A percentile compares a stretch with the other conserved stretches of the same genome.
Conservation (phyloP, 306 rosid genomes). For the Dalbergia oliveri region DNA sequence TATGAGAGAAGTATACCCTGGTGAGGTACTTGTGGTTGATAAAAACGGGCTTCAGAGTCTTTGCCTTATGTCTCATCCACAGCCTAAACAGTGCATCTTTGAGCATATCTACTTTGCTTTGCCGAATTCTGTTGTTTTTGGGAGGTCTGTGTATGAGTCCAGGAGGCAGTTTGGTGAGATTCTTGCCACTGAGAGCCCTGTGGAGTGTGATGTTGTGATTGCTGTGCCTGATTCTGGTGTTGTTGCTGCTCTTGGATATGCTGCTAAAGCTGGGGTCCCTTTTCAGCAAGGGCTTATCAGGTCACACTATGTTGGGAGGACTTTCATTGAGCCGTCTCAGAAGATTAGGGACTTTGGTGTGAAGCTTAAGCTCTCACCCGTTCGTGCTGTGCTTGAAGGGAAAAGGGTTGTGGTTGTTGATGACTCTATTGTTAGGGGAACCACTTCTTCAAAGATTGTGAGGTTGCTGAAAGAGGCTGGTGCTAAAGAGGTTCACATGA, state of each 20-base stretch:
- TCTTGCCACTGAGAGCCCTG: conserved; percentile 84
- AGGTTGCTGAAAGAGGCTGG: conserved; percentile 93
- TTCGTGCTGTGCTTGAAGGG: conserved; percentile 88
- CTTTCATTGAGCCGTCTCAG: conserved; percentile 97
- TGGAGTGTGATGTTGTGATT: conserved; percentile 93
- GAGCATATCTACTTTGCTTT: conserved; percentile 95
- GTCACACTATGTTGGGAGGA: conserved; percentile 97
- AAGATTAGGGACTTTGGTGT: conserved; percentile 93
- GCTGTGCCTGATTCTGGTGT: conserved; percentile 98
- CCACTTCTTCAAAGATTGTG: conserved; percentile 92
- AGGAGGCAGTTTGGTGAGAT: conserved; percentile 82
- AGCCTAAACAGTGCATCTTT: conserved; percentile 85
- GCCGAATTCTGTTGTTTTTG: conserved; percentile 85
- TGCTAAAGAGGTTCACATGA: conserved; percentile 97
- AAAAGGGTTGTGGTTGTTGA: conserved; percentile 97
- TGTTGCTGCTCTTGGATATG: conserved; percentile 96
- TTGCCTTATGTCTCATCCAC: conserved; percentile 88
- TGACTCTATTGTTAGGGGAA: conserved; percentile 96
- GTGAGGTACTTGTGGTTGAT: conserved; percentile 91
- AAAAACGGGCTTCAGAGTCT: conserved; percentile 81
- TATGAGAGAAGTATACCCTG: conserved; percentile 90
- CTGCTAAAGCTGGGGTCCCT: conserved; percentile 89
- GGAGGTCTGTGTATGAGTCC: conserved; percentile 88
- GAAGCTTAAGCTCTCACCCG: conserved; percentile 82
- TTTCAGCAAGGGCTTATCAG: conserved; percentile 94